These are phyloP conservation scores for Fraxinus americana DNA, from an alignment of 257 asterid genomes.

Conservation along the genomic window DNA sequence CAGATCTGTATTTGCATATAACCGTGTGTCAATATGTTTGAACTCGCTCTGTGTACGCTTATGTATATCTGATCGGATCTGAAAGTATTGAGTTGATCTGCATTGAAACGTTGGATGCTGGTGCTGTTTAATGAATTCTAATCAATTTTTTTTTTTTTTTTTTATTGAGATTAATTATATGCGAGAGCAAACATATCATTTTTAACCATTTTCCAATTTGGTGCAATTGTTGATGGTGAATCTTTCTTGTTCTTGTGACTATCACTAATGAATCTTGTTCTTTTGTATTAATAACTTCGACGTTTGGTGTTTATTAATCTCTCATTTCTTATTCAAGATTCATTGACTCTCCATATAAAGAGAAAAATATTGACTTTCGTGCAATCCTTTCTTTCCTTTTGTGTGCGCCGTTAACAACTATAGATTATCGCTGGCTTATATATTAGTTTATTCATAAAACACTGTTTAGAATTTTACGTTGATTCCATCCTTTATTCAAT, in stretches of 20 bases:
- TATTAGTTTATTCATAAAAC: background rate
- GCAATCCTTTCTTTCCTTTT: background rate
- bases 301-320: background rate
- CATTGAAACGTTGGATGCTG: constrained; percentile 19
- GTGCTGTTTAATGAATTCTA: constrained; percentile 1
- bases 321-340: background rate
- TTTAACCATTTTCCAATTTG: constrained; percentile 1
- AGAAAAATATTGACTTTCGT: background rate
- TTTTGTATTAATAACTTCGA: background rate
- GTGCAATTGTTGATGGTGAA: constrained; percentile 4
- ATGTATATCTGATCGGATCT: constrained; percentile 25
- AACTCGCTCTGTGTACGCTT: constrained; percentile 14
- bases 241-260: background rate
- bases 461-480: background rate
- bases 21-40: background rate
- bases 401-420: background rate
- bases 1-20: background rate
- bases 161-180: constrained; percentile 20
- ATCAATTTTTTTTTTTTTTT: background rate
- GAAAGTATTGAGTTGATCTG: constrained; percentile 18
- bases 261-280: background rate
- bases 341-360: background rate
- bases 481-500: constrained; percentile 12
- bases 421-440: background rate
- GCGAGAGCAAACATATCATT: background rate